These are phyloP conservation scores for Raddia guianensis DNA, from an alignment of 176 grass and related monocot species.

Conservation along the genomic window DNA sequence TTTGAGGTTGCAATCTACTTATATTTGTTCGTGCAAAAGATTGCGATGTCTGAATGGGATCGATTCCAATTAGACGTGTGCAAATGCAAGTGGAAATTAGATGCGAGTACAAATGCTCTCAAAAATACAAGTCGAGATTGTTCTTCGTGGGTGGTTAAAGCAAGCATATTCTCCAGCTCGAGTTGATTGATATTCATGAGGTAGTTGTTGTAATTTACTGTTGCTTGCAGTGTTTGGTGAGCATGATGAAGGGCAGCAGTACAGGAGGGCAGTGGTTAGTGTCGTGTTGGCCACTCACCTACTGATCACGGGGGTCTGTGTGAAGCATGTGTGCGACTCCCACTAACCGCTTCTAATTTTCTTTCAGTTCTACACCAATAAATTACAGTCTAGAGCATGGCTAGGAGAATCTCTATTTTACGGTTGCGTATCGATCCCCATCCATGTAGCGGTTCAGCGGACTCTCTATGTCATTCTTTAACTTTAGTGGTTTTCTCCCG, in stretches of 20 bases:
- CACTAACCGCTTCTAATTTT: too few species aligned
- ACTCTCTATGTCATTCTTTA: too few species aligned
- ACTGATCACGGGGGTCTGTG: too few species aligned
- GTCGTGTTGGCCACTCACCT: background rate
- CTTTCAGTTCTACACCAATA: too few species aligned
- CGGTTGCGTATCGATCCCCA: too few species aligned
- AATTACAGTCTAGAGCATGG: too few species aligned
- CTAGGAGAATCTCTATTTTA: too few species aligned
- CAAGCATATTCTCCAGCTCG: constrained; percentile 3
- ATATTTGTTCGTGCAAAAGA: background rate
- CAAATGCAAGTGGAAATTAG: constrained; percentile 17
- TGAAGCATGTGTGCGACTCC: too few species aligned
- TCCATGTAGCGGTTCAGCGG: too few species aligned
- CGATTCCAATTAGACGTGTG: constrained; percentile 14
- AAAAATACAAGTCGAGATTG: constrained; percentile 10
- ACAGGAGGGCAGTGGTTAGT: constrained; percentile 12
- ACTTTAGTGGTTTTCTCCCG: too few species aligned
- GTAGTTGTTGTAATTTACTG: background rate
- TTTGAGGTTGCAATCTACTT: background rate
- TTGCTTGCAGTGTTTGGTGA: background rate
- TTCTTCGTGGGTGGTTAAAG: background rate
- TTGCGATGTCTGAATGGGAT: constrained; percentile 12
- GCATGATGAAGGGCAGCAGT: background rate
- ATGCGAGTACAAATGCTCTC: constrained; percentile 20
- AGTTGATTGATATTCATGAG: background rate